Conservation (phyloP, 2,329 filamentous ascomycete species). For the Aureobasidium zeae region DNA sequence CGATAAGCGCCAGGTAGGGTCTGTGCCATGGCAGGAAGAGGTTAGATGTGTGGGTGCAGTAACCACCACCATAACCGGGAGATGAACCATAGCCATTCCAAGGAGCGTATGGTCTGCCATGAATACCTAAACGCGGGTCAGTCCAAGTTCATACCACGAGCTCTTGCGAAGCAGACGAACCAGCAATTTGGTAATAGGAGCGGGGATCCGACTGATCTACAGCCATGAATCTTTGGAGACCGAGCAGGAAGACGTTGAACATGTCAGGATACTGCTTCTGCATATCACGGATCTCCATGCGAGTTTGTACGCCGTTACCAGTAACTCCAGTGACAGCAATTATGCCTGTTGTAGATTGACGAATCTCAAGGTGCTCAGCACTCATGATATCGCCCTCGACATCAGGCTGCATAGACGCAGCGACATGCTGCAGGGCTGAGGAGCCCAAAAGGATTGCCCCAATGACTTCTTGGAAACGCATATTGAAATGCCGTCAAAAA, state of each 20-base stretch:
- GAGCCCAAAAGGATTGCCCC: constrained; percentile 5
- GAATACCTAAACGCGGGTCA: constrained; percentile 52
- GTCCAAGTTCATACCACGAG: not conserved
- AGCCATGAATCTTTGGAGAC: constrained; percentile 61
- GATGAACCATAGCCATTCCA: constrained; percentile 47
- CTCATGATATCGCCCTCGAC: constrained; percentile 5
- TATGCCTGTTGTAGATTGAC: constrained; percentile 9
- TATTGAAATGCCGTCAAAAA: constrained; percentile 5
- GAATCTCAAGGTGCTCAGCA: constrained; percentile 7
- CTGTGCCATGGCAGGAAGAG: constrained; percentile 79
- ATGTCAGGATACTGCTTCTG: constrained; percentile 50
- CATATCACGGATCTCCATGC: constrained; percentile 61
- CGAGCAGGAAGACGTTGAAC: constrained; percentile 70
- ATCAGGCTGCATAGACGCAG: constrained; percentile 6
- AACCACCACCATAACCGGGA: constrained; percentile 51
- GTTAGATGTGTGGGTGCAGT: constrained; percentile 66
- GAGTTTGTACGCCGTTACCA: constrained; percentile 29
- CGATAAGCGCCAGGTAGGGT: constrained; percentile 59
- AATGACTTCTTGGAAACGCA: constrained; percentile 11
- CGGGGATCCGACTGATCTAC: constrained; percentile 54
- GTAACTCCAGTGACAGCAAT: constrained; percentile 27
- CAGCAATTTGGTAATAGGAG: constrained; percentile 72
- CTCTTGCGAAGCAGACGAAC: constrained; percentile 37
- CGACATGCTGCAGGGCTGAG: constrained; percentile 12
- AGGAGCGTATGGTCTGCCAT: constrained; percentile 58